Base-by-base conservation (phyloP, 179 eudicot species). In the Dionaea muscipula region DNA sequence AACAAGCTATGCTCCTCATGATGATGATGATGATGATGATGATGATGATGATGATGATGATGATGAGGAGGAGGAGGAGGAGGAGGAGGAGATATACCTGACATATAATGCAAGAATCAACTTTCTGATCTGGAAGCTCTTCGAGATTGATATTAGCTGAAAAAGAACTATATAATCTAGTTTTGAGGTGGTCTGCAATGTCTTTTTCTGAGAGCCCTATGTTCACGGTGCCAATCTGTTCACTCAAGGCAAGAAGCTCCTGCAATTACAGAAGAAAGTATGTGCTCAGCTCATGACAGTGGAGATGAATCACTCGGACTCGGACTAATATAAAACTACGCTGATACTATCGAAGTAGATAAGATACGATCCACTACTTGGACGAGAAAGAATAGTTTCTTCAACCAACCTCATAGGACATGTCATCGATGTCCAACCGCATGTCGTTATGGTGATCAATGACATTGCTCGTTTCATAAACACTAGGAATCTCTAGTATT, bases 171-270 rank as follows among this genome's bases (percentile, higher is more conserved):
- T 74, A 67, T 44, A 53, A 54, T 72, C 80, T 81, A 25, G 80
- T 70, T 63, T 82, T 85, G 38, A 93, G 63, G 65, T 74, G 75
- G 47, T 64, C 26, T 24, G 60, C 31, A 43, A 93, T 81, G 71
- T 69, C 70, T 36, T 85, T 76, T 59, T 88, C 93, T 6, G 93
- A 67, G 40, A 93, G 78, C 8, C 96, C 98, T 50, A 86, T 80
- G 61, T 56, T 75, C 4, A 82, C 96, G 53, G 61, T 68, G 50
- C 99, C 99, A 57, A 93, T 93, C 54, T 63, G 81, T 60, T 93
- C 99, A 35, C 83, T 82, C 79, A 93, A 68, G 51, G 96, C 96
- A 69, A 93, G 96, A 74, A 93, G 94, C 56, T 93, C 99, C 99
- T 93, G 85, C 51, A 71, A 51, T 15, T 7, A 17, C 38, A 27